Base-by-base conservation (phyloP, 2,329 filamentous ascomycete species). In the Cordyceps farinosa region DNA sequence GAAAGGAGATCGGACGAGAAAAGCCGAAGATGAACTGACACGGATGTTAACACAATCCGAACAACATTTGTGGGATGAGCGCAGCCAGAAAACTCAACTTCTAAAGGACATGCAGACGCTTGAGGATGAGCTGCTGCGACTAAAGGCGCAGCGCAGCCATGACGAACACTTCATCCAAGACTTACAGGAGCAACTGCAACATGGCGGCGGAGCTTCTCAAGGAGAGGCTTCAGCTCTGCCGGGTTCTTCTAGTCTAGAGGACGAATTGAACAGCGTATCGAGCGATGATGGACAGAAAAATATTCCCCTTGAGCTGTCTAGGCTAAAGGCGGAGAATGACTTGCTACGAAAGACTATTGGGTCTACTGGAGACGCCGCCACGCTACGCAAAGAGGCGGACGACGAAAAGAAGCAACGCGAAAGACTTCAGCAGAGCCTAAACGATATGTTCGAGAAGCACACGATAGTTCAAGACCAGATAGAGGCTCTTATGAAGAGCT, bases 321-420 rank as follows among this genome's bases (percentile, higher is more conserved):
- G 86, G 40, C 75, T 89, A 54, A 85, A 83, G 70, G 83, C 86
- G 6, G 87, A 89, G 72, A 87, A 87, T 67, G 80, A 82, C 42
- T 72, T 88, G 8, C 75, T 88, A 13, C 82, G 82, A 64, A 83
- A 79, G 65, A 84, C 80, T 56, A 77, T 84, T 58, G 80, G 80
- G 10, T 81, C 81, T 8, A 80, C 80, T 8, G 81, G 82, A 1
- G 84, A 86, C 67, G 83, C 81, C 62, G 80, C 81, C 50, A 75
- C 79, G 50, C 75, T 88, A 52, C 79, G 84, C 36, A 77, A 78
- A 60, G 84, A 88, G 65, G 75, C 87, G 36, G 85, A 88, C 54
- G 79, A 83, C 63, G 75, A 82, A 62, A 81, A 79, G 61, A 77
- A 79, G 58, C 80, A 80, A 65, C 76, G 78, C 44, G 80, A 84